A percentile compares a stretch with the other conserved stretches of the same genome.
Evolutionary conservation across 139 green algal genomes (phyloP).

Genomic region (Chlamydomonas sp.): DNA sequence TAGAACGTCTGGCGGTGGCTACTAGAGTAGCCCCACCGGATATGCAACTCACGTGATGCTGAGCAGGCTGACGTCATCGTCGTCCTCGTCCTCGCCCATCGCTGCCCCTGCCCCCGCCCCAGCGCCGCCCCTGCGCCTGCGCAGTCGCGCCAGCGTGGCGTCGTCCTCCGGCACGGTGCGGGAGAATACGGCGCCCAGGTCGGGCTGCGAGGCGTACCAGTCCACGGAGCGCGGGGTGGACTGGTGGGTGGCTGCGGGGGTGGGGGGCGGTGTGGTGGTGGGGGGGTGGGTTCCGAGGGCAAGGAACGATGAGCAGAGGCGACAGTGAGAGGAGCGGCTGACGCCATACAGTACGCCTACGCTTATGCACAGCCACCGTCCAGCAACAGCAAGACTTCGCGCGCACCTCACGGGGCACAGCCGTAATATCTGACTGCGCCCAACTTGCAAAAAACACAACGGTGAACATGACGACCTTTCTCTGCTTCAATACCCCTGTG

Average conservation of each 20-base stretch:
- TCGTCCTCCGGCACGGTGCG: slow-evolving; percentile 9
- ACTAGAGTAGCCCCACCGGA: not conserved
- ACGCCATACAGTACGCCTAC: no score
- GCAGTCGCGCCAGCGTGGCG: not conserved
- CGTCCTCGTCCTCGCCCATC: slow-evolving; percentile 12
- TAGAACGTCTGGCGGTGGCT: not conserved
- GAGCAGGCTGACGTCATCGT: slow-evolving; percentile 21
- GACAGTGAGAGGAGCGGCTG: no score
- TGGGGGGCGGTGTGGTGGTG: not conserved
- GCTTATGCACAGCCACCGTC: no score
- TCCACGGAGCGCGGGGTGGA: not conserved
- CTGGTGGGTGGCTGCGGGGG: not conserved
- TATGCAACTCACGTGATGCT: slow-evolving; percentile 15
- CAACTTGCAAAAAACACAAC: no score
- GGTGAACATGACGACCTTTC: no score
- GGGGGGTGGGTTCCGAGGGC: no score
- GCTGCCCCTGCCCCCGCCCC: not conserved
- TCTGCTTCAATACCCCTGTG: no score
- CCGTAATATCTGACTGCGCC: no score
- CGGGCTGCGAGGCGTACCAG: slow-evolving; percentile 33
- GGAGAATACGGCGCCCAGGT: slow-evolving; percentile 15
- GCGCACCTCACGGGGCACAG: no score
- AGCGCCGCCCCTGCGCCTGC: not conserved
- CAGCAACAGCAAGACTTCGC: no score
- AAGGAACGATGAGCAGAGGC: no score